Evolutionary conservation across 768 basidiomycete species (phyloP).

Genomic region (Cystofilobasidium bisporidii): DNA sequence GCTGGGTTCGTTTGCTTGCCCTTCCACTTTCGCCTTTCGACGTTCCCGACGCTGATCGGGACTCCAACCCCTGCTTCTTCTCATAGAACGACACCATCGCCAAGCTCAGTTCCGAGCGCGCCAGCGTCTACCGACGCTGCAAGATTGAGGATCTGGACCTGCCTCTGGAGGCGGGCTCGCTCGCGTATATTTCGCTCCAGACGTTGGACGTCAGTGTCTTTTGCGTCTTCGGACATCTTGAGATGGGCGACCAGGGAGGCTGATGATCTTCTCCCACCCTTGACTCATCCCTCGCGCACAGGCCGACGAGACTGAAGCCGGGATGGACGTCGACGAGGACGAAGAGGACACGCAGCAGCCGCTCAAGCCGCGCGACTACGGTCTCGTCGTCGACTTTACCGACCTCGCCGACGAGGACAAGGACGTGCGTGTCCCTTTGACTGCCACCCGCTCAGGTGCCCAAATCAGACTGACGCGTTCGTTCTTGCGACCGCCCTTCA

Average conservation of each 20-base stretch:
- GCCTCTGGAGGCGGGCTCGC: conserved; percentile 62
- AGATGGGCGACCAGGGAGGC: too few species aligned
- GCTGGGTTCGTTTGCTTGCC: conserved; percentile 48
- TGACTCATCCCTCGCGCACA: neutral
- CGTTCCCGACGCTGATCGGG: too few species aligned
- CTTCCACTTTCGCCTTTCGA: too few species aligned
- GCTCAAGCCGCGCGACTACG: conserved; percentile 66
- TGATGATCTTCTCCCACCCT: too few species aligned
- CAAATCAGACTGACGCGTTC: too few species aligned
- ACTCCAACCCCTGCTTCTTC: too few species aligned
- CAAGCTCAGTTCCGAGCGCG: conserved; percentile 72
- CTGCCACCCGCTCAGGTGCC: neutral
- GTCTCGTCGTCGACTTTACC: conserved; percentile 79
- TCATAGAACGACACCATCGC: conserved; percentile 79
- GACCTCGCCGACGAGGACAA: conserved; percentile 64
- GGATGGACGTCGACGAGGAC: conserved; percentile 86
- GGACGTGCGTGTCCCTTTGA: conserved; percentile 47
- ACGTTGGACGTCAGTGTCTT: conserved; percentile 42
- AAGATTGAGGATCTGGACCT: conserved; percentile 83
- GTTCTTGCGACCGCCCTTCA: conserved; percentile 34
- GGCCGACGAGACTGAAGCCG: conserved; percentile 49
- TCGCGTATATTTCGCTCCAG: conserved; percentile 86
- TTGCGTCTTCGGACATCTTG: neutral
- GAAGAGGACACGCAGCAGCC: conserved; percentile 69
- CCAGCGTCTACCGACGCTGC: conserved; percentile 79